Conservation (phyloP, 2,329 filamentous ascomycete species). For the Dothistroma pini region DNA sequence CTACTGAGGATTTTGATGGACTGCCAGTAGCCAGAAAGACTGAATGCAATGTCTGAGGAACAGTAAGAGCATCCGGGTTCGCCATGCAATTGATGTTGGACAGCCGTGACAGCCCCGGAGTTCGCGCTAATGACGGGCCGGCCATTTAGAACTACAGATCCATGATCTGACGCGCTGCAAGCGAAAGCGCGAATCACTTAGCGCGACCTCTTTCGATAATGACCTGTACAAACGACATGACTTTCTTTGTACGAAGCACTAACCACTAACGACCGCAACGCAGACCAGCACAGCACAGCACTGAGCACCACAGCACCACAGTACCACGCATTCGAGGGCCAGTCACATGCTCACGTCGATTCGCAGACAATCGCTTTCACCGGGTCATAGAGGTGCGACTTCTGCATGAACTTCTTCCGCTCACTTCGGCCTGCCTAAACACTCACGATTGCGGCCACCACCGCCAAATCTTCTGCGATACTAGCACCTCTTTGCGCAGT, state of each 20-base stretch:
- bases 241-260: not conserved
- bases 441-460: not conserved
- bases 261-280: not conserved
- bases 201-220: not conserved
- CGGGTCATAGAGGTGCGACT: not conserved
- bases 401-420: not conserved
- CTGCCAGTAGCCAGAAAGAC: no score
- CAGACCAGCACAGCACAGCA: not conserved
- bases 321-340: not conserved
- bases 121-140: not conserved
- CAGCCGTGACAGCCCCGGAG: not conserved
- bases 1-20: not conserved
- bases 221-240: not conserved
- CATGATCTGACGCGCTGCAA: not conserved
- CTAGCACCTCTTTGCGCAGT: not conserved
- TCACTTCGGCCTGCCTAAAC: not conserved
- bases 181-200: not conserved
- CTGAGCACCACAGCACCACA: not conserved
- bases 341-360: not conserved
- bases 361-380: not conserved
- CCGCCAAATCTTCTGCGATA: not conserved
- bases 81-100: no score
- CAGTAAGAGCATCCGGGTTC: no score
- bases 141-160: not conserved
- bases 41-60: no score